Evolutionary conservation across 352 stramenopile genomes (phyloP), one percentile per base, ranked within the genome.

Genomic region (Globisporangium solare): DNA sequence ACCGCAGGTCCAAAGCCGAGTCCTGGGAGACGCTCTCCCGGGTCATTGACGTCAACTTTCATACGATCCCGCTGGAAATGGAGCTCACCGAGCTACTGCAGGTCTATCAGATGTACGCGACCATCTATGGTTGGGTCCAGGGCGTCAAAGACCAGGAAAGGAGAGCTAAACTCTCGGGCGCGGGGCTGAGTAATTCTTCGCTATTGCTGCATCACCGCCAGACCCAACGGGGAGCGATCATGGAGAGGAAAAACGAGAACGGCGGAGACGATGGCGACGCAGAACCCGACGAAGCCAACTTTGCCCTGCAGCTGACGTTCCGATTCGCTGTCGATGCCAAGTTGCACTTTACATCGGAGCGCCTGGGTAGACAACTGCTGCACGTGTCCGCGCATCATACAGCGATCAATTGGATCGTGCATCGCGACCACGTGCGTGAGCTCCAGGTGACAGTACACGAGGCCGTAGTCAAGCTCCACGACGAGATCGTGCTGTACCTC

Each of bases 11-110:
- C 13, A 69, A 74, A 14, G 35, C 64, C 6, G 69, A 76, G 17
- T 57, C 66, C 6, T 87, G 74, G 79, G 77, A 67, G 11, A 61
- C 63, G n/a, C 62, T 85, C 10, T 83, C 79, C 47, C 66, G 73
- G 14, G 76, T 88, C 43, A 65, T 86, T 32, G 76, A 89, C 53
- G 58, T 86, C 20, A 76, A 83, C 47, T 48, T 87, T 39, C 73
- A 79, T 15, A 71, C 62, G 12, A 21, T 84, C 32, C 62, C 66
- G 40, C 68, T 84, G 37, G 73, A 83, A 18, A 69, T 75, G 41
- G 65, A 80, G 15, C 31, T 79, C 31, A 45, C 21, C 11, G 66
- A 83, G 43, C 57, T 82, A 18, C 52, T 76, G 45, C 59, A 75
- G 39, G 47, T 84, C 41, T 73, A 45, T 12, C 21, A 60, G 15